These are phyloP conservation scores for Starmerella davenportii DNA, from an alignment of 805 yeast genomes.

Conservation along the genomic window DNA sequence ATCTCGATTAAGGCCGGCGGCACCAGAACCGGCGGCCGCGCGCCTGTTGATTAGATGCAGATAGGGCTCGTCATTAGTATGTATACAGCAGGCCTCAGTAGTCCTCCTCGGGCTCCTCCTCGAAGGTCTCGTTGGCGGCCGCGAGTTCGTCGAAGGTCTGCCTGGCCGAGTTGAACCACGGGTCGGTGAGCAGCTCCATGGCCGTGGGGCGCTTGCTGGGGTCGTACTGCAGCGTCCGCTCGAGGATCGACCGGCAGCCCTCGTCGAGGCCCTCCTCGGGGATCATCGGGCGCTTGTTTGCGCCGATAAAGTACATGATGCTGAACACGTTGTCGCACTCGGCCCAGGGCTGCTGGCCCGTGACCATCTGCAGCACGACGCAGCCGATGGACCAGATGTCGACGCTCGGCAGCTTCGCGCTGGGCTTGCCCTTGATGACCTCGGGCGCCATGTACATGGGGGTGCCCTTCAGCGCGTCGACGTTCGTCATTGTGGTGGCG, in stretches of 20 bases:
- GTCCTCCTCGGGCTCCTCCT: not conserved
- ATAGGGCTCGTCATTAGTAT: no score
- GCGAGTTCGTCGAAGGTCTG: slow-evolving; percentile 3
- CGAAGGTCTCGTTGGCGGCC: slow-evolving; percentile 1
- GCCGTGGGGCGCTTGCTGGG: slow-evolving; percentile 71
- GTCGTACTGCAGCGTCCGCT: slow-evolving; percentile 63
- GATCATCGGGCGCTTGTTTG: slow-evolving; percentile 75
- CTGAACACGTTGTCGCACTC: slow-evolving; percentile 95
- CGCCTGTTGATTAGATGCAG: no score
- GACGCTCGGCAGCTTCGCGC: slow-evolving; percentile 34
- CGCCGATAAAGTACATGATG: slow-evolving; percentile 94
- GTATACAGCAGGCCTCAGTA: no score
- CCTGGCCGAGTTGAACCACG: slow-evolving; percentile 17
- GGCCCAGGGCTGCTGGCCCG: slow-evolving; percentile 94
- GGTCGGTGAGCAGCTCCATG: slow-evolving; percentile 45
- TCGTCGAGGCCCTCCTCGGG: slow-evolving; percentile 69
- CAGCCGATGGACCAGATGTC: slow-evolving; percentile 98
- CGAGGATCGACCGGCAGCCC: slow-evolving; percentile 52
- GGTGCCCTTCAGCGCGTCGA: slow-evolving; percentile 54
- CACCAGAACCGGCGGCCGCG: no score
- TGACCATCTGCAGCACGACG: slow-evolving; percentile 88
- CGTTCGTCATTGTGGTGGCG: slow-evolving; percentile 17
- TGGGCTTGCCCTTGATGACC: slow-evolving; percentile 58
- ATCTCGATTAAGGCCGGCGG: no score
- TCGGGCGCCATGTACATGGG: slow-evolving; percentile 99